These are phyloP conservation scores for Chara braunii DNA, from an alignment of 139 green algal genomes.

Conservation along the genomic window DNA sequence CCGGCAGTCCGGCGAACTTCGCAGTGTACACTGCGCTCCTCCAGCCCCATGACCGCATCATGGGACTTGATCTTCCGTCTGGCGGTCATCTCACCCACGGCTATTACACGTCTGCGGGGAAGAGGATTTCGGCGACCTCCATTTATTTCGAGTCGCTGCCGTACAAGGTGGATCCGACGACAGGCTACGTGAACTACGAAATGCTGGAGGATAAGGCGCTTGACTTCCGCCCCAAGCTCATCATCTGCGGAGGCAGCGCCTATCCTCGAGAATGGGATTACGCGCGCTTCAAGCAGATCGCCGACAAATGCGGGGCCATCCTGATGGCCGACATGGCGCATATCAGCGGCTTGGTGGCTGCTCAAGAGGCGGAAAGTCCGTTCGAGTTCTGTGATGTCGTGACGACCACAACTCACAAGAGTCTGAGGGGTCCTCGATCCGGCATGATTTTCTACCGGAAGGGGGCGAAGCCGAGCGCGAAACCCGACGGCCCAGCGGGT, in stretches of 20 bases:
- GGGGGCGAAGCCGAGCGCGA: slow-evolving; percentile 11
- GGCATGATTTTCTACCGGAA: slow-evolving; percentile 84
- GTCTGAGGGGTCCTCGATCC: slow-evolving; percentile 62
- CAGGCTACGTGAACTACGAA: slow-evolving; percentile 69
- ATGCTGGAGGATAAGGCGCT: slow-evolving; percentile 69
- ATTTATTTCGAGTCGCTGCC: slow-evolving; percentile 69
- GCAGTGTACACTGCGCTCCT: slow-evolving; percentile 81
- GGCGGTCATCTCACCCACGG: slow-evolving; percentile 81
- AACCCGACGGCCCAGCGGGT: neutral
- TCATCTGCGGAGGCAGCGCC: slow-evolving; percentile 67
- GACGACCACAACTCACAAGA: slow-evolving; percentile 88
- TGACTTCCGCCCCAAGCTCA: slow-evolving; percentile 74
- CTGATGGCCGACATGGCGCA: slow-evolving; percentile 78
- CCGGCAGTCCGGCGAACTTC: slow-evolving; percentile 86
- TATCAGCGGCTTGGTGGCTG: slow-evolving; percentile 65
- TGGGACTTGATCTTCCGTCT: slow-evolving; percentile 77
- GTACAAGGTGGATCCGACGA: slow-evolving; percentile 72
- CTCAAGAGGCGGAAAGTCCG: slow-evolving; percentile 50
- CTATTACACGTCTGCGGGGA: slow-evolving; percentile 77
- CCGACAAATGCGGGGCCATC: slow-evolving; percentile 55
- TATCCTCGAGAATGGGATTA: slow-evolving; percentile 81
- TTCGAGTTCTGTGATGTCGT: slow-evolving; percentile 79
- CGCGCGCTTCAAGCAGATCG: slow-evolving; percentile 57
- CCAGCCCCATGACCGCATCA: slow-evolving; percentile 76
- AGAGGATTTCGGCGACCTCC: slow-evolving; percentile 74